These are phyloP conservation scores for Raffaelea ambrosiae DNA, from an alignment of 2,329 filamentous ascomycete species.

Conservation along the genomic window DNA sequence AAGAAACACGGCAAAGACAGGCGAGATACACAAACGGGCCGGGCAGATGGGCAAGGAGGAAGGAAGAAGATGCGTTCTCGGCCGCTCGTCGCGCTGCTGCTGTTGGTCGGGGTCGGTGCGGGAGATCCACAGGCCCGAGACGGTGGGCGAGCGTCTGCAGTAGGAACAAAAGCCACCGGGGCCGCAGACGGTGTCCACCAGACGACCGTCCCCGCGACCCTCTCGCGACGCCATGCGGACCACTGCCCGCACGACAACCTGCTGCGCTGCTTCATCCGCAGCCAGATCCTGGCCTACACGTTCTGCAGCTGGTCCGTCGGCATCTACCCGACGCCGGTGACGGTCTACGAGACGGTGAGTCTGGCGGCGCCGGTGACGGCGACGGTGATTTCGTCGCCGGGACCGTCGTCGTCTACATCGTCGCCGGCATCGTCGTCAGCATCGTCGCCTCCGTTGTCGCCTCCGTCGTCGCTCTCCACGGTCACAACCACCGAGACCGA, in stretches of 20 bases:
- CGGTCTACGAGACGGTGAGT: constrained; percentile 6
- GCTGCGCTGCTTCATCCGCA: constrained; percentile 9
- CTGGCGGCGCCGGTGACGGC: constrained; percentile 1
- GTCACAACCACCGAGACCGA: constrained; percentile 5
- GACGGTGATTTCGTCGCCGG: neutral
- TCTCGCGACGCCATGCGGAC: neutral
- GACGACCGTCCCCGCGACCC: neutral
- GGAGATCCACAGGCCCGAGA: neutral
- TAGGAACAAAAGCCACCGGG: too few species aligned
- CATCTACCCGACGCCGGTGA: constrained; percentile 7
- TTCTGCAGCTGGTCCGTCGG: constrained; percentile 10
- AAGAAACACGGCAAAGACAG: too few species aligned
- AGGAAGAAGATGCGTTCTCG: constrained; percentile 4
- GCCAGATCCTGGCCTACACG: constrained; percentile 6
- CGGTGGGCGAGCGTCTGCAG: too few species aligned
- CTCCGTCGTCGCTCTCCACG: neutral
- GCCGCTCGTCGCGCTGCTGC: constrained; percentile 6
- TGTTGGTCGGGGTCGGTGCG: neutral
- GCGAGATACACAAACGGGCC: too few species aligned
- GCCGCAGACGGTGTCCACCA: too few species aligned
- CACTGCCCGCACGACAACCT: constrained; percentile 13
- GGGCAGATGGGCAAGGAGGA: neutral
- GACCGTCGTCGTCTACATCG: neutral
- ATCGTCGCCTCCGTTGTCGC: too few species aligned
- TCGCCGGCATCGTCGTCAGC: too few species aligned